A percentile compares a stretch with the other conserved stretches of the same genome.
Conservation (phyloP, 345 rosid genomes). For the Aquilaria sinensis region DNA sequence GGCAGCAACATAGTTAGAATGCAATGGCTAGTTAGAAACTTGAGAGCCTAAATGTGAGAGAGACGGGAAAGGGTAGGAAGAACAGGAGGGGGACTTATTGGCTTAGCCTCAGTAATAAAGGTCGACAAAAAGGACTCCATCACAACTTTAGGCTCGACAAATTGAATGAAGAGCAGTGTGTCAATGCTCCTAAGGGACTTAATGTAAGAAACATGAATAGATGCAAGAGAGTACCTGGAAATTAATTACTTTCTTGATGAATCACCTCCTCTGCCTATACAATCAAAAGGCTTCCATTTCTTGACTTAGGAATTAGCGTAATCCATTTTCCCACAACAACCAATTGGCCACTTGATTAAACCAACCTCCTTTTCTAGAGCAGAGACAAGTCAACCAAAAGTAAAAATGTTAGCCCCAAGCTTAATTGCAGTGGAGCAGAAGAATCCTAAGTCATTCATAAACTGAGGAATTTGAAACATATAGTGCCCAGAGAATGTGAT, state of each 20-base stretch:
- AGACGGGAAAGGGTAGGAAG: conserved; percentile 67
- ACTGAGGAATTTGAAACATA: too few relatives aligned
- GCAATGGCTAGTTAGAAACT: conserved; percentile 39
- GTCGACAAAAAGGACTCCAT: conserved; percentile 40
- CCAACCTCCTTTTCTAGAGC: conserved; percentile 6
- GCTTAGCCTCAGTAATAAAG: conserved; percentile 49
- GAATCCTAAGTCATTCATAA: too few relatives aligned
- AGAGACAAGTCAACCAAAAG: neutral
- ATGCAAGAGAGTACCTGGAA: conserved; percentile 75
- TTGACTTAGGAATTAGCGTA: conserved; percentile 55
- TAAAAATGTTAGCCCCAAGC: too few relatives aligned
- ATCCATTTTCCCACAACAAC: conserved; percentile 48
- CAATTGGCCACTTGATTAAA: conserved; percentile 18
- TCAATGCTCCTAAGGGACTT: conserved; percentile 73
- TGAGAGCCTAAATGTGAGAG: conserved; percentile 43
- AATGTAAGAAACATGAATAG: conserved; percentile 83
- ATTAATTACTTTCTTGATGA: conserved; percentile 9
- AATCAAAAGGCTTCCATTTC: conserved; percentile 51
- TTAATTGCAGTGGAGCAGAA: too few relatives aligned
- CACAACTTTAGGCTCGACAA: conserved; percentile 46
- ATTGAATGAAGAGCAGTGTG: conserved; percentile 53
- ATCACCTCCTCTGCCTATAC: conserved; percentile 73
- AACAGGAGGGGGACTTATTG: conserved; percentile 60
- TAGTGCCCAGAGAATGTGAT: too few relatives aligned
- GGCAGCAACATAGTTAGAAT: too few relatives aligned